Evolutionary conservation across 345 rosid genomes (phyloP).

Genomic region (Eucalyptus pumila): DNA sequence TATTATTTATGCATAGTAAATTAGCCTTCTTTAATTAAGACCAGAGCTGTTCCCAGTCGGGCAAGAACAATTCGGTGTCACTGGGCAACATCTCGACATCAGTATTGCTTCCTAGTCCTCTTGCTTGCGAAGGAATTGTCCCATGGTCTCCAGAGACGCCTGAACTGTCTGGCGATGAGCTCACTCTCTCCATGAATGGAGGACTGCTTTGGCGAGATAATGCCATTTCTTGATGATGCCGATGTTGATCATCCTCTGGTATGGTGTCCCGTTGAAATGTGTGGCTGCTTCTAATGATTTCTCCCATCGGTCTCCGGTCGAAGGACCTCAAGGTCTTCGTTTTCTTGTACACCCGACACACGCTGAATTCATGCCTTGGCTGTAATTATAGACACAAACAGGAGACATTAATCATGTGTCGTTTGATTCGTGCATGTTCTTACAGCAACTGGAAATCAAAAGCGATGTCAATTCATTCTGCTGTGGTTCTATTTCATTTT

Average conservation of each 20-base stretch:
- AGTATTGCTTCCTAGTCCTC: neutral
- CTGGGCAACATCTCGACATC: neutral
- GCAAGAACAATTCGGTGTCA: neutral
- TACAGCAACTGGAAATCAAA: neutral
- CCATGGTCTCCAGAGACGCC: neutral
- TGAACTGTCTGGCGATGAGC: neutral
- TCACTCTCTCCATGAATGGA: neutral
- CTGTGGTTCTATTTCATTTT: neutral
- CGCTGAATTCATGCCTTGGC: conserved; percentile 30
- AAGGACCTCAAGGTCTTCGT: conserved; percentile 22
- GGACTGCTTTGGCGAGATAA: neutral
- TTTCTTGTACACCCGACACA: conserved; percentile 34
- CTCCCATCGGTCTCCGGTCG: conserved; percentile 26
- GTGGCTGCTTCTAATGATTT: neutral
- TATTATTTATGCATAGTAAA: neutral
- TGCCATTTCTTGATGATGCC: neutral
- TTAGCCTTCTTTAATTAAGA: neutral
- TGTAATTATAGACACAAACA: neutral
- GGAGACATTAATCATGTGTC: neutral
- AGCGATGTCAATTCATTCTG: neutral
- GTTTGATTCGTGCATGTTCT: neutral
- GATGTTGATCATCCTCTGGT: neutral
- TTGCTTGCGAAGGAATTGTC: neutral
- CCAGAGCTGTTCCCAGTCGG: conserved; percentile 10
- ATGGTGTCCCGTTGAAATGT: neutral